Evolutionary conservation across 2,329 filamentous ascomycete species (phyloP), one percentile per base, ranked within the genome.

Genomic region (Alternaria triticina): DNA sequence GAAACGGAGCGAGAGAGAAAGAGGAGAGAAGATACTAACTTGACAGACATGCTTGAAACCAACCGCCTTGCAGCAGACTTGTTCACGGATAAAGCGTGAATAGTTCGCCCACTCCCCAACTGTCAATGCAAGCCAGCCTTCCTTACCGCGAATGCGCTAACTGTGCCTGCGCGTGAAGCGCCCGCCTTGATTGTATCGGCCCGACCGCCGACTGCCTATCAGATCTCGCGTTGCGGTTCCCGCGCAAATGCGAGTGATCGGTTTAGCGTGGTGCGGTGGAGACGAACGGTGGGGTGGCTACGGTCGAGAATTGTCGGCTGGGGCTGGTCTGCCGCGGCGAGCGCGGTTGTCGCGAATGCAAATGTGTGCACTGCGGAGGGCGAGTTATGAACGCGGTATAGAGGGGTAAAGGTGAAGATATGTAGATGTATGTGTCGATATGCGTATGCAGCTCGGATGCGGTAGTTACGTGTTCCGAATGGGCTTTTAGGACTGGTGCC

Each of bases 21-120:
- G 11, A 43, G 25, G 36, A 25, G 60, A 56, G 59, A 57, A 52
- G 50, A 62, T 70, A 79, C 78, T 77, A 59, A 81, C 79, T 81
- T 81, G 71, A 81, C 75, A 65, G 78, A 80, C 79, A 81, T 81
- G 52, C 54, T 43, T 71, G 65, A 61, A 66, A 61, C 20, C 20
- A 22, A 36, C 67, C 40, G 33, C 36, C 54, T 64, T 65, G 50
- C 61, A 62, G 57, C 56, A 64, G 64, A 65, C 65, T 64, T 68
- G 67, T 64, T 73, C 67, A 65, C 62, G 69, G 61, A 64, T 67
- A 65, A 65, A 54, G 64, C 63, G 59, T 62, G 64, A 64, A 70
- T 62, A 58, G 68, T 70, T 71, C 68, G 65, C 55, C 65, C 62
- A 64, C 62, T 40, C 36, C 36, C 49, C 49, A 61, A 46, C 57